Evolutionary conservation across 306 rosid genomes (phyloP).

Genomic region (Cicer arietinum): DNA sequence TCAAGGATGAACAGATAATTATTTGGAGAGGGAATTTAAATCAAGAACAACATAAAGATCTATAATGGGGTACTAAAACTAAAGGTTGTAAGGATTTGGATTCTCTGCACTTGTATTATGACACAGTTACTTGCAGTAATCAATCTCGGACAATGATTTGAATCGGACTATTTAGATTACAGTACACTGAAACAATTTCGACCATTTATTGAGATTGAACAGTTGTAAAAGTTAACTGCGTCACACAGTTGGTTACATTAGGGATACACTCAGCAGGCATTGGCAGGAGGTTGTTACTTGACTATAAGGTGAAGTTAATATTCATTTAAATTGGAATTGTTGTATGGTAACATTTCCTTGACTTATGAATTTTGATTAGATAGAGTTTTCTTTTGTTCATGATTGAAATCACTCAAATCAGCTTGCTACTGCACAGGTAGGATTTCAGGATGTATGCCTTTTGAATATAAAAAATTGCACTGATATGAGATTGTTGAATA

Average conservation of each 20-base stretch:
- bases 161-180: too few relatives aligned
- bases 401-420: conserved; percentile 14
- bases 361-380: not conserved
- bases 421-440: not conserved
- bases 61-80: conserved; percentile 24
- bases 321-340: conserved; percentile 15
- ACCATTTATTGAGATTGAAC: too few relatives aligned
- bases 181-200: too few relatives aligned
- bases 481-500: too few relatives aligned
- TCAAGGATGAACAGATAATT: conserved; percentile 91
- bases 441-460: not conserved
- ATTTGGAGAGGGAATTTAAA: conserved; percentile 81
- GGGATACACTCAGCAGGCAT: not conserved
- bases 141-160: too few relatives aligned
- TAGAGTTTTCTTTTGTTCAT: not conserved
- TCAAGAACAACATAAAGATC: conserved; percentile 42
- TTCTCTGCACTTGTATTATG: too few relatives aligned
- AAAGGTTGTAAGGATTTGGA: too few relatives aligned
- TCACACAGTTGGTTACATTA: too few relatives aligned
- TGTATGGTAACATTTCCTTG: not conserved
- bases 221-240: too few relatives aligned
- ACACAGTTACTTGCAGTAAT: too few relatives aligned
- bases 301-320: conserved; percentile 23
- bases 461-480: not conserved
- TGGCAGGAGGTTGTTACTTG: not conserved